phyloP scores from a whole-genome alignment of 2,329 filamentous ascomycete genomes.

The Aspergillus sp. region DNA sequence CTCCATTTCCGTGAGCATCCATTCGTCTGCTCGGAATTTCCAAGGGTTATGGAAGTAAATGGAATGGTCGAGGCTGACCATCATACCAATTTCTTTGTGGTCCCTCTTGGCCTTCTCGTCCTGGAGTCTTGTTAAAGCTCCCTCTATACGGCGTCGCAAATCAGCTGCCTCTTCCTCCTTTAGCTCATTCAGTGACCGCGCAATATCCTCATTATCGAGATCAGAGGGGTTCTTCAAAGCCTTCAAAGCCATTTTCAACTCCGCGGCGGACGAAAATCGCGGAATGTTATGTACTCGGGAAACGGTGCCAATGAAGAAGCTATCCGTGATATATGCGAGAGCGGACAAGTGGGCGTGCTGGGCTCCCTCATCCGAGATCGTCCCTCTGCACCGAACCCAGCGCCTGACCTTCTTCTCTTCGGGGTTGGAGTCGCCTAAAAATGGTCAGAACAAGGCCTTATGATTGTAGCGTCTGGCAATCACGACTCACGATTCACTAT shows the following conservation, averaged over 20 bases:
- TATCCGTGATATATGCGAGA: conserved; percentile 89
- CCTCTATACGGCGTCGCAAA: conserved; percentile 35
- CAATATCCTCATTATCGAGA: conserved; percentile 42
- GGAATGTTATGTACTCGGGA: conserved; percentile 77
- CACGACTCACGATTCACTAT: conserved; percentile 54
- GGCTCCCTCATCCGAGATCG: conserved; percentile 71
- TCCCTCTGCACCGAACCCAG: conserved; percentile 53
- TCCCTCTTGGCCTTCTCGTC: conserved; percentile 24
- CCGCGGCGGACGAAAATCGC: conserved; percentile 61
- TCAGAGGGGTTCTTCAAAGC: conserved; percentile 45
- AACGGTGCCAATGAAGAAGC: conserved; percentile 89
- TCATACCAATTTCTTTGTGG: conserved; percentile 47
- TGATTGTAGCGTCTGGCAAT: background rate
- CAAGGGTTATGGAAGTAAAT: conserved; percentile 54
- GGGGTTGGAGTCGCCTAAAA: conserved; percentile 43
- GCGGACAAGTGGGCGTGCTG: conserved; percentile 80
- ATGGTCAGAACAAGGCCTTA: conserved; percentile 1
- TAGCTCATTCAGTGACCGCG: conserved; percentile 41
- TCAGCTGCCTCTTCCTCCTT: conserved; percentile 44
- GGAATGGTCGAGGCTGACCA: conserved; percentile 52
- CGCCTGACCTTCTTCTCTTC: conserved; percentile 68
- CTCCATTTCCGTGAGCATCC: conserved; percentile 52
- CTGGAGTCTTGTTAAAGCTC: conserved; percentile 30
- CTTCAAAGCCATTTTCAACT: conserved; percentile 40
- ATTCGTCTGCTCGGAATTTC: conserved; percentile 51